Evolutionary conservation across 805 yeast species (phyloP).

Genomic region (Metschnikowia peoriensis): DNA sequence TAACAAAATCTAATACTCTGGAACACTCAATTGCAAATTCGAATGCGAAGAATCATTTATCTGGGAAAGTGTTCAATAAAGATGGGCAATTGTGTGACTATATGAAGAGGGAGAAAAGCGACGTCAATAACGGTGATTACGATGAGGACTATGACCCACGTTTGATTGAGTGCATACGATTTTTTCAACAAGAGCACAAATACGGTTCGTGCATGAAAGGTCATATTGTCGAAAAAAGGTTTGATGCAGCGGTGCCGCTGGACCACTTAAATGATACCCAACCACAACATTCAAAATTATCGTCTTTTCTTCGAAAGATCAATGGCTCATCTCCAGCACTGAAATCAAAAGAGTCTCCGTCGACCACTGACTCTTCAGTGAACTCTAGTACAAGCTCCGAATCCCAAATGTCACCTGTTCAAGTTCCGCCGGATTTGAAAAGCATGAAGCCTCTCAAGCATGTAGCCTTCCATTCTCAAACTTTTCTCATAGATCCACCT

Average conservation of each 20-base stretch:
- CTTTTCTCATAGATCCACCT: slow-evolving; percentile 54
- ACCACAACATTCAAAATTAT: slow-evolving; percentile 18
- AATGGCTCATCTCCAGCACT: slow-evolving; percentile 12
- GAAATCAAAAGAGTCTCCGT: background rate
- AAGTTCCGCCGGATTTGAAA: slow-evolving; percentile 25
- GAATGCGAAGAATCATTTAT: background rate
- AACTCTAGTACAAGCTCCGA: slow-evolving; percentile 3
- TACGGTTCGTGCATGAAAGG: slow-evolving; percentile 6
- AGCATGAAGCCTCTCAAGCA: slow-evolving; percentile 37
- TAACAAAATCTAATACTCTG: background rate
- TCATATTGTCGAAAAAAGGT: background rate
- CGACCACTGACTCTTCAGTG: background rate
- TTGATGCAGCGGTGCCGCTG: background rate
- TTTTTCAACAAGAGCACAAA: slow-evolving; percentile 27
- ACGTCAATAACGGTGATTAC: background rate
- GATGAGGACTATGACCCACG: slow-evolving; percentile 26
- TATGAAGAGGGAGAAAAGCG: background rate
- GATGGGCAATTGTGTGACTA: background rate
- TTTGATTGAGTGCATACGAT: slow-evolving; percentile 35
- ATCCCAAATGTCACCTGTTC: slow-evolving; percentile 1
- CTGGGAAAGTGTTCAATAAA: background rate
- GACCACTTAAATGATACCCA: background rate
- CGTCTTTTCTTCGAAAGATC: slow-evolving; percentile 31
- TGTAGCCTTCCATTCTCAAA: slow-evolving; percentile 43
- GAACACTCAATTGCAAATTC: background rate